These are phyloP conservation scores for Lavandula angustifolia DNA, from an alignment of 257 asterid species.

Conservation along the genomic window DNA sequence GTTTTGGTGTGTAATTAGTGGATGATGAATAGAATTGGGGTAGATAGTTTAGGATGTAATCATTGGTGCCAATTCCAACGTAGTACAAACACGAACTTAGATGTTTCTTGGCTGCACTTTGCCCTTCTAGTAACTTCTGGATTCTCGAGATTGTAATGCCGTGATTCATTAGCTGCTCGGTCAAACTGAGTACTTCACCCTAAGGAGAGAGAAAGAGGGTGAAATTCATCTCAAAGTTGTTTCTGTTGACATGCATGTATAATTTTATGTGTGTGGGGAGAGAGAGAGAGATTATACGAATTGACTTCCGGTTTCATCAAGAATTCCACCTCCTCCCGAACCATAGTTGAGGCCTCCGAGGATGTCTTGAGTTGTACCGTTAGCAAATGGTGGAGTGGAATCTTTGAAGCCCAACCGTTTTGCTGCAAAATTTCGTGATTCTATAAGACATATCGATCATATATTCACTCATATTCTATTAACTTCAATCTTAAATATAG, in stretches of 20 bases:
- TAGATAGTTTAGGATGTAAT: slow-evolving; percentile 38
- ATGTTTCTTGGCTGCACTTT: slow-evolving; percentile 7
- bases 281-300: slow-evolving; percentile 34
- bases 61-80: slow-evolving; percentile 44
- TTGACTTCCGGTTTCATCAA: slow-evolving; percentile 50
- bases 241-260: no score
- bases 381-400: slow-evolving; percentile 45
- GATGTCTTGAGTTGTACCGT: slow-evolving; percentile 37
- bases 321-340: slow-evolving; percentile 60
- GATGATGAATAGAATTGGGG: slow-evolving; percentile 33
- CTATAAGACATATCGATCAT: no score
- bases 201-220: background rate
- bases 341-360: slow-evolving; percentile 53
- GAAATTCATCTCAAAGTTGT: no score
- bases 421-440: slow-evolving; percentile 32
- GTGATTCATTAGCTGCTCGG: slow-evolving; percentile 38
- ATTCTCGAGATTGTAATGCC: slow-evolving; percentile 12
- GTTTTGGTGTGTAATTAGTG: slow-evolving; percentile 25
- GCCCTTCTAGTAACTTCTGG: slow-evolving; percentile 21
- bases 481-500: no score
- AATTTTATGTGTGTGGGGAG: no score
- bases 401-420: slow-evolving; percentile 48
- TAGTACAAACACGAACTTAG: slow-evolving; percentile 35
- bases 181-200: slow-evolving; percentile 37
- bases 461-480: no score